Base-by-base conservation (phyloP, 2,329 filamentous ascomycete genomes). In the Xylariaceae sp. region DNA sequence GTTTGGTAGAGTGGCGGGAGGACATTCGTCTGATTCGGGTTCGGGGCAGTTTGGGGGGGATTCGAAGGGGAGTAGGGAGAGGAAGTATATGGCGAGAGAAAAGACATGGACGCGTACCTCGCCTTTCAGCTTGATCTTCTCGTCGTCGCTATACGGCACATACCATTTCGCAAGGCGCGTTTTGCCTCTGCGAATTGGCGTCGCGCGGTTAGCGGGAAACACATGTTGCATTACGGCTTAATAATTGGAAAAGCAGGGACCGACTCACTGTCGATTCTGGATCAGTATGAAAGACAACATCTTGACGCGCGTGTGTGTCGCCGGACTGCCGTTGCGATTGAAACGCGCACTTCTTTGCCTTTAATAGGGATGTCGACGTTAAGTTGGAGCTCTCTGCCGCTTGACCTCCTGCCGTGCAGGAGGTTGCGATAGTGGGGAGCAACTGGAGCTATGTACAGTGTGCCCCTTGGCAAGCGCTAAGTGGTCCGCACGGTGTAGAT, bases 151-250 rank as follows among this genome's bases (percentile, higher is more conserved):
- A 81, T 97, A 99, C 60, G 95, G 93, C 65, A 90, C 91, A 81
- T 99, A 99, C 93, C 93, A 99, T 80, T 99, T 99, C 64, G 95
- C 95, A 63, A 99, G 84, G 68, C 95, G 90, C 67, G 95, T 99
- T 81, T 99, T 99, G 78, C 95, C 95, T 84, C 93, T 97, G 65
- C 45, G 37, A 10, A 44, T 40, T 4, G 26, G 10, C 26, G 9
- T 40, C 18, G 19, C 21, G 6, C 12, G 18, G 43, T 47, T 40
- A 12, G 20, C 20, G 16, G 7, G n/a, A n/a, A n/a, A 16, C 32
- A 37, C 12, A 37, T 10, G 32, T 12, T 10, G 32, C 3, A 14
- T 16, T 16, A 10, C 32, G 32, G 32, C 10, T 37, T 26, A 41
- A 14, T 26, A 41, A 14, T 20, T 18, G 14, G 21, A 23, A 12